phyloP scores from a whole-genome alignment of 768 basidiomycete species.

The Suillus variegatus region DNA sequence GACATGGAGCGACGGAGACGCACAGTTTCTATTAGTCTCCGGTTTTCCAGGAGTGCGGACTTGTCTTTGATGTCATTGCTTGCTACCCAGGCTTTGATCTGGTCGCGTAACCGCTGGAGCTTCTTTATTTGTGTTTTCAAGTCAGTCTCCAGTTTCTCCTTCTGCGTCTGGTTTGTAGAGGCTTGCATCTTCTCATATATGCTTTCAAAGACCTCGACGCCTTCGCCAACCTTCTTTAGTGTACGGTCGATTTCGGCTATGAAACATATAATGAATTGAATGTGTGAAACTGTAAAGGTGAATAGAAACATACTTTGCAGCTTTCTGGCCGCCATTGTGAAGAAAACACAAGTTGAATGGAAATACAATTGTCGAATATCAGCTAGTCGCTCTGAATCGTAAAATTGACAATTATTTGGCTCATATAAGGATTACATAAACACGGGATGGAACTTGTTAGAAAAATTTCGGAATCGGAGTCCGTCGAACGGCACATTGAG shows the following conservation, averaged over 20 bases:
- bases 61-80: slow-evolving; percentile 99
- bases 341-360: slow-evolving; percentile 19
- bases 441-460: not conserved
- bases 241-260: slow-evolving; percentile 98
- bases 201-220: slow-evolving; percentile 92
- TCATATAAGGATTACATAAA: slow-evolving; percentile 25
- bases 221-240: slow-evolving; percentile 94
- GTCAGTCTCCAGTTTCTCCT: slow-evolving; percentile 96
- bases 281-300: not conserved
- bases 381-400: not conserved
- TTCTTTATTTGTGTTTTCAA: slow-evolving; percentile 99
- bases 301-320: slow-evolving; percentile 65
- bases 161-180: slow-evolving; percentile 94
- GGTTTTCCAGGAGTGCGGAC: slow-evolving; percentile 85
- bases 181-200: slow-evolving; percentile 99
- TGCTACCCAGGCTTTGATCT: slow-evolving; percentile 95
- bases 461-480: not conserved
- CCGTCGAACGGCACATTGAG: not conserved
- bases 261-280: slow-evolving; percentile 5
- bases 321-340: slow-evolving; percentile 85
- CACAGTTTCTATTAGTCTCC: slow-evolving; percentile 96
- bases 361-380: slow-evolving; percentile 11
- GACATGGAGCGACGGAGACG: slow-evolving; percentile 30
- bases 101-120: slow-evolving; percentile 79
- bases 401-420: slow-evolving; percentile 13